Evolutionary conservation across 352 stramenopile genomes (phyloP).

Genomic region (Pythium pyrilobum): DNA sequence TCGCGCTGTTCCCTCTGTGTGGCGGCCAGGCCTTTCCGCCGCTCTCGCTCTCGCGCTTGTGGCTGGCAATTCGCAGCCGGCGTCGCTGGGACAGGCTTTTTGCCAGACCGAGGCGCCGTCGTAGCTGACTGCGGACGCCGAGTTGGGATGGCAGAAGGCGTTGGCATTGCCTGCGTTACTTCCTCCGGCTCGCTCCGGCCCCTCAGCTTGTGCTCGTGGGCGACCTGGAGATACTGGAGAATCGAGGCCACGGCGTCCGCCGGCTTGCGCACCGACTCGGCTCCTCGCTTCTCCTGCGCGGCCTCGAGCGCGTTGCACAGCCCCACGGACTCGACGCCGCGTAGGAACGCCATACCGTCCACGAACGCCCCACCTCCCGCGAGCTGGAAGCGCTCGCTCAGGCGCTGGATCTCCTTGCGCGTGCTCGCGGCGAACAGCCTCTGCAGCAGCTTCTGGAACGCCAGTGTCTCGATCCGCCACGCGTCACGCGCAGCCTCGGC

Average conservation of each 20-base stretch:
- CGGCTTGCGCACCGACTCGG: constrained; percentile 24
- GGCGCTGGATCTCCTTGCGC: constrained; percentile 11
- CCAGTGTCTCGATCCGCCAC: too few species aligned
- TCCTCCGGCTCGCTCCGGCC: neutral
- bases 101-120: neutral
- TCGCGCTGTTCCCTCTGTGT: neutral
- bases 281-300: neutral
- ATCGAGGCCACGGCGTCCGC: constrained; percentile 29
- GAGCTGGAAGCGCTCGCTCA: constrained; percentile 5
- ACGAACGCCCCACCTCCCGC: neutral
- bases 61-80: too few species aligned
- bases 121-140: constrained; percentile 10
- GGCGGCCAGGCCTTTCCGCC: too few species aligned
- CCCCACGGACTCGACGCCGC: constrained; percentile 14
- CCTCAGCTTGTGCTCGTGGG: constrained; percentile 19
- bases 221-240: constrained; percentile 46
- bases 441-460: constrained; percentile 13
- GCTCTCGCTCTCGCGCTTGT: neutral
- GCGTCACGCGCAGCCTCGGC: too few species aligned
- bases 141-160: neutral
- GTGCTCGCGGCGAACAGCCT: constrained; percentile 10
- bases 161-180: neutral
- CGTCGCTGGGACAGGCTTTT: too few species aligned
- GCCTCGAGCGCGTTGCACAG: constrained; percentile 8
- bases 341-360: constrained; percentile 12